phyloP scores from a whole-genome alignment of 139 green algal species.

The Penium margaritaceum region DNA sequence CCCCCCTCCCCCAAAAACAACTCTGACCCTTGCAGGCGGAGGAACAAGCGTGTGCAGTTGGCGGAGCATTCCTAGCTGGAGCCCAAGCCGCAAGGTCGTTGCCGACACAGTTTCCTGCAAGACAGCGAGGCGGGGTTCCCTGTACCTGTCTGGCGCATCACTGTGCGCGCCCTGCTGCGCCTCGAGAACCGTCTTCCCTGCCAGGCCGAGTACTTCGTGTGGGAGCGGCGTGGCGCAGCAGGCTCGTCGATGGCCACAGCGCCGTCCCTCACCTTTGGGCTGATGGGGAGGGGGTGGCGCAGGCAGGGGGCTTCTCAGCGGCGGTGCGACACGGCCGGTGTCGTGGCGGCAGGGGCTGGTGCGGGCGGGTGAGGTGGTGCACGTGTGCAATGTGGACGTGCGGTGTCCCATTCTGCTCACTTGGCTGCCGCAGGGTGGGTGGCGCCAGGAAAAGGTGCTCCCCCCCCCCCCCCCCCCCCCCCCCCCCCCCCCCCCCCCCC shows the following conservation, averaged over 20 bases:
- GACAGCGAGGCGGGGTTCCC: neutral
- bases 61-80: too few relatives aligned
- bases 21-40: too few relatives aligned
- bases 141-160: slow-evolving; percentile 64
- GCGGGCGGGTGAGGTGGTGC: slow-evolving; percentile 6
- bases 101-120: too few relatives aligned
- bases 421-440: slow-evolving; percentile 27
- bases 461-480: too few relatives aligned
- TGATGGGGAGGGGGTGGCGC: too few relatives aligned
- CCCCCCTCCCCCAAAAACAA: too few relatives aligned
- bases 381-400: slow-evolving; percentile 33
- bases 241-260: too few relatives aligned
- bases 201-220: slow-evolving; percentile 41
- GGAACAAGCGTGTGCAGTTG: too few relatives aligned
- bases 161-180: slow-evolving; percentile 59
- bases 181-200: slow-evolving; percentile 73
- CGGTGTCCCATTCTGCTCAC: slow-evolving; percentile 22
- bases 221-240: slow-evolving; percentile 13
- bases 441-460: slow-evolving; percentile 43
- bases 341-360: slow-evolving; percentile 9
- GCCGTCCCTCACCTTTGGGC: too few relatives aligned
- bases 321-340: neutral
- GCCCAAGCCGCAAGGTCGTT: too few relatives aligned
- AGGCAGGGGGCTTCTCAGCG: too few relatives aligned
- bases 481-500: too few relatives aligned